Base-by-base conservation (phyloP, 2,329 filamentous ascomycete species). In the Fusarium veterinarium region DNA sequence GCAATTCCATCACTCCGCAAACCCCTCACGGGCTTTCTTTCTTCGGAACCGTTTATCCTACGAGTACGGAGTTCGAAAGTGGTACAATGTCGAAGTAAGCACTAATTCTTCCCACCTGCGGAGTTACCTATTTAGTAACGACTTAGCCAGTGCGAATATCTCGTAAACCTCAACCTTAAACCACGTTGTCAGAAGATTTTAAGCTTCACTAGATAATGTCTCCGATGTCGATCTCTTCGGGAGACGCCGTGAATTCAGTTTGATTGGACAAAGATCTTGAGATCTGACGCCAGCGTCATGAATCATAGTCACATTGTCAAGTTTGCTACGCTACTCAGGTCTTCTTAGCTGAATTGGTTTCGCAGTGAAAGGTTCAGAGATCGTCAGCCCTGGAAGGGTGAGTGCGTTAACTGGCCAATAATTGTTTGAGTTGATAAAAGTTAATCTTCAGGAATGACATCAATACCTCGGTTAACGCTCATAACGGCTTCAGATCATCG, bases 171-270 rank as follows among this genome's bases (percentile, higher is more conserved):
- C 25, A 53, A 53, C 49, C 35, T 41, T 53, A n/a, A n/a, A 7
- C 33, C 35, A 17, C 49, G 19, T 17, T 30, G 49, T 53, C 35
- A 40, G 35, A n/a, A 30, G 13, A 30, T 53, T 53, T 53, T 53
- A 41, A 53, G 19, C 25, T 41, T 41, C 19, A 41, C 19, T 53
- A n/a, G 19, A 53, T 17, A 13, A 53, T 53, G 35, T 40, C 11
- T n/a, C 49, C 49, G 35, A 31, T n/a, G 60, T 37, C 25, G 60
- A 64, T 63, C 60, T 11, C n/a, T 31, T 33, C 60, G 42, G 60
- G 37, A 14, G 25, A 6, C 20, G 20, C 44, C 30, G 17, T 30
- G 17, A n/a, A 42, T 19, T 63, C 20, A 52, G 19, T 51, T 42
- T 51, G 1, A 42, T n/a, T 41, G 37, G 37, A 42, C n/a, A 20